Percentiles rank a stretch among this genome's conserved stretches.
These are phyloP conservation scores for Pholiota adiposa DNA, from an alignment of 1,284 basidiomycete genomes.

Conservation along the genomic window DNA sequence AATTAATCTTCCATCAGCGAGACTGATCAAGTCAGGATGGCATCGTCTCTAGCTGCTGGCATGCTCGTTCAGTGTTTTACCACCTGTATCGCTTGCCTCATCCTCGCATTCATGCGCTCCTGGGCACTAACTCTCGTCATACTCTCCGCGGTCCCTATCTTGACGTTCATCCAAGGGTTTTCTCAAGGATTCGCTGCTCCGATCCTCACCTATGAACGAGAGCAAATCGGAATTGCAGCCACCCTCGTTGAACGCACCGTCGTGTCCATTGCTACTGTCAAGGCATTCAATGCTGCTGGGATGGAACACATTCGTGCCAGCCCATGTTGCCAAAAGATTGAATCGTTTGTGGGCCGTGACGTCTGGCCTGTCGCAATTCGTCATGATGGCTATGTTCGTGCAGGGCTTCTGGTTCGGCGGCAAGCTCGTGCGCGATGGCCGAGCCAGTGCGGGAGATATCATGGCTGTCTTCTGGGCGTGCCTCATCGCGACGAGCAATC, in stretches of 20 bases:
- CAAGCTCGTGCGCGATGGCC: conserved; percentile 79
- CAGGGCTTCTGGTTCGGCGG: conserved; percentile 97
- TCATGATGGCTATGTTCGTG: conserved; percentile 92
- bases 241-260: conserved; percentile 83
- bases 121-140: conserved; percentile 91
- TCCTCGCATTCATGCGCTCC: conserved; percentile 82
- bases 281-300: conserved; percentile 88
- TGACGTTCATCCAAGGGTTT: conserved; percentile 75
- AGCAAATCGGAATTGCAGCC: conserved; percentile 71
- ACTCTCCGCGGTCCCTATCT: conserved; percentile 84
- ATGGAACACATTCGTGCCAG: conserved; percentile 61
- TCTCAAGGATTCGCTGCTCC: conserved; percentile 76
- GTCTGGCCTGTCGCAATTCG: conserved; percentile 73
- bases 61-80: conserved; percentile 81
- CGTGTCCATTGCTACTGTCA: conserved; percentile 87
- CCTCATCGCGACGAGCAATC: conserved; percentile 83
- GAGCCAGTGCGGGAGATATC: conserved; percentile 74
- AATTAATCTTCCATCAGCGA: conserved; percentile 58
- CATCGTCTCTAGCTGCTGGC: conserved; percentile 79
- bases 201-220: conserved; percentile 70
- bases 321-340: conserved; percentile 53
- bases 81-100: conserved; percentile 79
- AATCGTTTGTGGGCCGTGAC: conserved; percentile 82
- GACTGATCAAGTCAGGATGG: conserved; percentile 91
- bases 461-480: conserved; percentile 98